These are phyloP conservation scores for Pisolithus albus DNA, from an alignment of 768 basidiomycete genomes.

Conservation along the genomic window DNA sequence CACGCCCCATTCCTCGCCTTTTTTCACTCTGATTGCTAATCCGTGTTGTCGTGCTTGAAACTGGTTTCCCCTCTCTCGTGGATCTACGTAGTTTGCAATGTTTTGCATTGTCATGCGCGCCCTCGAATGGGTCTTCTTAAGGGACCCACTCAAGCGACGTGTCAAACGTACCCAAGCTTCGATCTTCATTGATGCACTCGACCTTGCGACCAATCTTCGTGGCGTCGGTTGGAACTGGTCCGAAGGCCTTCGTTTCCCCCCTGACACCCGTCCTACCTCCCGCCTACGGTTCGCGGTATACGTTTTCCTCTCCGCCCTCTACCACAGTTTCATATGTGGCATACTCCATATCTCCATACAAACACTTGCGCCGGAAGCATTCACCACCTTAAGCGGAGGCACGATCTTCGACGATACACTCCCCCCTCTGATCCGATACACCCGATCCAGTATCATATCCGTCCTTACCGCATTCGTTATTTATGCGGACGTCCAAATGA, in stretches of 20 bases:
- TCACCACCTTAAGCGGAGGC: constrained; percentile 18
- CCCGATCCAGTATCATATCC: constrained; percentile 29
- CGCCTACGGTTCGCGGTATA: constrained; percentile 30
- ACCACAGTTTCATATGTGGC: constrained; percentile 38
- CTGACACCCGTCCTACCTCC: constrained; percentile 36
- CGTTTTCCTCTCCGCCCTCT: constrained; percentile 28
- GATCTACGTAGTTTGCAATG: constrained; percentile 10
- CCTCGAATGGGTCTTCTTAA: constrained; percentile 12
- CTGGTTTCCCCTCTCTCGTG: not conserved
- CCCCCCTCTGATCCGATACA: constrained; percentile 23
- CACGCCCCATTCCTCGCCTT: not conserved
- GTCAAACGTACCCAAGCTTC: constrained; percentile 1
- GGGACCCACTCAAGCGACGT: constrained; percentile 11
- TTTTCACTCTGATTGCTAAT: not conserved
- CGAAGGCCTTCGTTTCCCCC: constrained; percentile 18
- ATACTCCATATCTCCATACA: constrained; percentile 40
- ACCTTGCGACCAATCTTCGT: constrained; percentile 47
- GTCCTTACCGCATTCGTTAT: constrained; percentile 38
- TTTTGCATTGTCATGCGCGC: constrained; percentile 6
- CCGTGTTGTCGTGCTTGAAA: no score
- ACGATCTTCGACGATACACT: constrained; percentile 29
- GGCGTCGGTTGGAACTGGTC: constrained; percentile 62
- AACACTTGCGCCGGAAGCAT: constrained; percentile 5
- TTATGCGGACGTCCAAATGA: constrained; percentile 37
- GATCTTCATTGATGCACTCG: constrained; percentile 34